phyloP scores from a whole-genome alignment of 2,329 filamentous ascomycete species.

The Parasarocladium wereldwijsianum region DNA sequence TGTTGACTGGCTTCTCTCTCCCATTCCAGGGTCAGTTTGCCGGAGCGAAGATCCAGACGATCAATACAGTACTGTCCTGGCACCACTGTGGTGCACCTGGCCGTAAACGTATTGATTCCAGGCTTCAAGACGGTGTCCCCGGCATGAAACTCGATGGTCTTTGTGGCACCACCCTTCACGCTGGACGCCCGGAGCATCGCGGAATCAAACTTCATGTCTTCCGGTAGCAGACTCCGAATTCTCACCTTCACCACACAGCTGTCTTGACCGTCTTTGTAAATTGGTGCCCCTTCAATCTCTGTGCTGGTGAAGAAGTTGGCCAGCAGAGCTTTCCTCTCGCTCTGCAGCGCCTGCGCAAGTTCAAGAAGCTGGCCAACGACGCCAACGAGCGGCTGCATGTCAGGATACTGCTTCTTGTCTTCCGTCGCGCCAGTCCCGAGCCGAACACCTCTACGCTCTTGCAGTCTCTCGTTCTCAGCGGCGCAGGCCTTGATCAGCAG shows the following conservation, averaged over 20 bases:
- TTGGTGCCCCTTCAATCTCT: slow-evolving; percentile 50
- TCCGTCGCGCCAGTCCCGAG: slow-evolving; percentile 4
- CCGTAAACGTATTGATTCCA: slow-evolving; percentile 28
- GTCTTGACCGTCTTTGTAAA: slow-evolving; percentile 57
- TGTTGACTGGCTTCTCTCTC: slow-evolving; percentile 42
- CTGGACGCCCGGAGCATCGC: slow-evolving; percentile 50
- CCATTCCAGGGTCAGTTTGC: slow-evolving; percentile 50
- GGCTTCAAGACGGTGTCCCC: slow-evolving; percentile 22
- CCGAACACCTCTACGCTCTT: slow-evolving; percentile 16
- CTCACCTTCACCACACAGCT: slow-evolving; percentile 57
- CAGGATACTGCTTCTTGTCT: slow-evolving; percentile 8
- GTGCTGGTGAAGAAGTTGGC: slow-evolving; percentile 60
- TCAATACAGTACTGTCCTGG: slow-evolving; percentile 65
- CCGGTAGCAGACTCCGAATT: slow-evolving; percentile 57
- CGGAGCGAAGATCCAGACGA: slow-evolving; percentile 48
- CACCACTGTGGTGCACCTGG: slow-evolving; percentile 34
- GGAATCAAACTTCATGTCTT: slow-evolving; percentile 51
- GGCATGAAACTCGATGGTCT: slow-evolving; percentile 35
- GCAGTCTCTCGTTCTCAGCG: slow-evolving; percentile 33
- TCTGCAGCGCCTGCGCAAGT: slow-evolving; percentile 27
- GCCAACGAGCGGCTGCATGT: slow-evolving; percentile 27
- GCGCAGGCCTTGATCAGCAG: slow-evolving; percentile 54
- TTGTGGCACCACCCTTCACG: slow-evolving; percentile 36
- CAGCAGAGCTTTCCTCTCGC: slow-evolving; percentile 54
- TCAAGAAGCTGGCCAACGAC: slow-evolving; percentile 32